These are phyloP conservation scores for Camptophora hylomeconis DNA, from an alignment of 2,329 filamentous ascomycete species.

Conservation along the genomic window DNA sequence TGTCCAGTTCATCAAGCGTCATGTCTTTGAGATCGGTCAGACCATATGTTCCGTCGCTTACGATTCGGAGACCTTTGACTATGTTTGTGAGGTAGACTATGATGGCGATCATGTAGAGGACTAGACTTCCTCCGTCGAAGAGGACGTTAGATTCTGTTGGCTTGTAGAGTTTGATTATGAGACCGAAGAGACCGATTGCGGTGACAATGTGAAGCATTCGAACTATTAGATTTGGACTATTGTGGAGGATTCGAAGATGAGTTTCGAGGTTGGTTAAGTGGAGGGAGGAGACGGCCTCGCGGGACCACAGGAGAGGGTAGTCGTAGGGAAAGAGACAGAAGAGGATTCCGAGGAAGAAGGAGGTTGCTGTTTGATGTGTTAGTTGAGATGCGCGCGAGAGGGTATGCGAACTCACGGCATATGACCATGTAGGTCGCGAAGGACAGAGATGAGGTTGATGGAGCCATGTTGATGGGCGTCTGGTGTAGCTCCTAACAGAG, in stretches of 20 bases:
- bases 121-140: constrained; percentile 65
- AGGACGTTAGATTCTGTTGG: constrained; percentile 90
- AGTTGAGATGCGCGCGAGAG: constrained; percentile 2
- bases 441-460: constrained; percentile 4
- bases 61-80: constrained; percentile 79
- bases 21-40: constrained; percentile 7
- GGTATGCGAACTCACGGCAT: constrained; percentile 11
- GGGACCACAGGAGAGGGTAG: constrained; percentile 36
- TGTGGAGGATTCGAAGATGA: constrained; percentile 83
- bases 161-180: constrained; percentile 89
- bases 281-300: constrained; percentile 27
- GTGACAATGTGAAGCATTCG: constrained; percentile 92
- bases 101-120: constrained; percentile 70
- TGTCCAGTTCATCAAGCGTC: constrained; percentile 25
- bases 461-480: constrained; percentile 6
- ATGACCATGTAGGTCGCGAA: constrained; percentile 1
- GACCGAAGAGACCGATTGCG: constrained; percentile 72
- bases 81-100: constrained; percentile 95
- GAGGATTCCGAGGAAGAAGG: constrained; percentile 96
- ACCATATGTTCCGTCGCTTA: constrained; percentile 59
- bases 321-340: constrained; percentile 93
- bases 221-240: constrained; percentile 78
- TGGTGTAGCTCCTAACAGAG: constrained; percentile 61
- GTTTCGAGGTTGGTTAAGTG: constrained; percentile 80
- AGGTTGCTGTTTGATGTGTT: constrained; percentile 48